Percentiles rank a stretch among this genome's conserved stretches.
Conservation (phyloP, 192 early-diverging fungal species). For the Coemansia sp. region DNA sequence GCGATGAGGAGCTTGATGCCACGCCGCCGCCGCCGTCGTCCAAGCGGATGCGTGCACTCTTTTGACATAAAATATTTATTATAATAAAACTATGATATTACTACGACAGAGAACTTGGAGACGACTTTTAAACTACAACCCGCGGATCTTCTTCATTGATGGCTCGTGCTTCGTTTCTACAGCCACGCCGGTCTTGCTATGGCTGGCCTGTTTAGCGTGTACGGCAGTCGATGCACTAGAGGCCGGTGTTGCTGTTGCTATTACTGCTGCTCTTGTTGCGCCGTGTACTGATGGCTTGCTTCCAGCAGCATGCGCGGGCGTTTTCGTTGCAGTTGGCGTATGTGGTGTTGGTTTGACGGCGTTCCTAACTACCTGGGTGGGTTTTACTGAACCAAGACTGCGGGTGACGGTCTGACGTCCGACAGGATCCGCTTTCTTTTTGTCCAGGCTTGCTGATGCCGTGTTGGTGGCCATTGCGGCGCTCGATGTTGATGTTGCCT, state of each 20-base stretch:
- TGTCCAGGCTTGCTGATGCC: background rate
- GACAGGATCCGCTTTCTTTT: background rate
- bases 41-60: constrained; percentile 44
- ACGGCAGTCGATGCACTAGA: background rate
- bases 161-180: constrained; percentile 21
- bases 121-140: constrained; percentile 16
- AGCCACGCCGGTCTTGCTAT: background rate
- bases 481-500: constrained; percentile 16
- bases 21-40: constrained; percentile 53
- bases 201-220: background rate
- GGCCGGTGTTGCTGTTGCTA: background rate
- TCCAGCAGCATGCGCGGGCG: constrained; percentile 1
- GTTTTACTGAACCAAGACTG: constrained; percentile 5
- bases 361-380: background rate
- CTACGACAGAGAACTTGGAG: background rate
- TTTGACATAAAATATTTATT: constrained; percentile 2
- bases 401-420: constrained; percentile 33
- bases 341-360: constrained; percentile 9
- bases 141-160: constrained; percentile 42
- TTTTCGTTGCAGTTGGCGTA: background rate
- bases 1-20: constrained; percentile 48
- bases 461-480: background rate
- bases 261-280: background rate
- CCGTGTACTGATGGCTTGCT: background rate
- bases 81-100: background rate